These are phyloP conservation scores for Prunus fruticosa DNA, from an alignment of 306 rosid species.

Conservation along the genomic window DNA sequence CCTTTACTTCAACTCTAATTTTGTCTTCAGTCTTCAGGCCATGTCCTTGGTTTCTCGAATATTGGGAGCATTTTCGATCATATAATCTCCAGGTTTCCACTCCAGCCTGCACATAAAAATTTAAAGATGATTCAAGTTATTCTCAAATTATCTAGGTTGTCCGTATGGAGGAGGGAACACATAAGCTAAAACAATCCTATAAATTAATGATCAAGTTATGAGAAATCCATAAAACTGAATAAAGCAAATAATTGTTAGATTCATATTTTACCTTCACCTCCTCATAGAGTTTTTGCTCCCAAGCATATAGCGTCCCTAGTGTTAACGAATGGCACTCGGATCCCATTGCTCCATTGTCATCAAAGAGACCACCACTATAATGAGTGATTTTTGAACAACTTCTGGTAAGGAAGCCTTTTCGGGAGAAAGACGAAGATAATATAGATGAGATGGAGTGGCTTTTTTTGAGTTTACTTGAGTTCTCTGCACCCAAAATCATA, in stretches of 20 bases:
- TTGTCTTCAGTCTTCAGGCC: too few species aligned
- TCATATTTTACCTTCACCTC: slow-evolving; percentile 64
- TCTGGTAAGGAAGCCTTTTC: slow-evolving; percentile 46
- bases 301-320: slow-evolving; percentile 62
- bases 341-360: slow-evolving; percentile 38
- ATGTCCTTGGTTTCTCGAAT: too few species aligned
- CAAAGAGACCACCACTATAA: slow-evolving; percentile 49
- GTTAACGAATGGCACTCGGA: slow-evolving; percentile 63
- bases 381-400: slow-evolving; percentile 49
- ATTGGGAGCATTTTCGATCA: slow-evolving; percentile 8
- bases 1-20: too few species aligned
- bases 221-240: too few species aligned
- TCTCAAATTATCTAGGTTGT: too few species aligned
- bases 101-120: background rate
- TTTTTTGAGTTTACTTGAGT: too few species aligned
- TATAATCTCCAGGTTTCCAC: slow-evolving; percentile 47
- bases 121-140: too few species aligned
- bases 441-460: slow-evolving; percentile 48
- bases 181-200: too few species aligned
- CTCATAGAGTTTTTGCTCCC: slow-evolving; percentile 70
- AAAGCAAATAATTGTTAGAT: too few species aligned
- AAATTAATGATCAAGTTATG: too few species aligned
- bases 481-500: too few species aligned
- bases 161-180: too few species aligned
- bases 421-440: slow-evolving; percentile 40